Percentiles rank a stretch among this genome's conserved stretches.
phyloP scores from a whole-genome alignment of 1,284 basidiomycete species.

The Leccinum angustisporum region DNA sequence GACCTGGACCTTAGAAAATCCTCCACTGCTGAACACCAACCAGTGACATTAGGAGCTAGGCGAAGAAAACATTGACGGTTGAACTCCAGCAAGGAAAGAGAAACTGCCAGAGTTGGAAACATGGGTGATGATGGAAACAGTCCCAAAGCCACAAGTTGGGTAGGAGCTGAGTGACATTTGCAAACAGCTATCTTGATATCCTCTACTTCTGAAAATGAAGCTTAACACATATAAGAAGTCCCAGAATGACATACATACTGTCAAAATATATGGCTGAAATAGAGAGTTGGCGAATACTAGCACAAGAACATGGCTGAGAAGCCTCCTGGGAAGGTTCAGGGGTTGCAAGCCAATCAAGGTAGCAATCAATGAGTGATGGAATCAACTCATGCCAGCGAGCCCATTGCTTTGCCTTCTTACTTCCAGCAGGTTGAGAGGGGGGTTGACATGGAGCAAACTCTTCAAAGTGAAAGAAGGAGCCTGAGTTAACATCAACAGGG shows the following conservation, averaged over 20 bases:
- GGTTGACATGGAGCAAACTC: too few species aligned
- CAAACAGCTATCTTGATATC: background rate
- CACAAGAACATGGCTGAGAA: background rate
- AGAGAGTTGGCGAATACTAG: background rate
- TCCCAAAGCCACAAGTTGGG: background rate
- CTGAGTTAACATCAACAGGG: background rate
- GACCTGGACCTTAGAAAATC: too few species aligned
- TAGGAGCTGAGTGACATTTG: background rate
- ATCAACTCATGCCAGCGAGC: background rate
- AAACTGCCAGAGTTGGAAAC: background rate
- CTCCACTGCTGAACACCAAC: too few species aligned
- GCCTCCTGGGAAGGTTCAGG: too few species aligned
- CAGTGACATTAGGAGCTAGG: too few species aligned
- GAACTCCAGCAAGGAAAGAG: background rate
- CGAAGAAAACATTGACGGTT: background rate
- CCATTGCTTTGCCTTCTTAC: background rate
- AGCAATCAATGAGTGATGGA: background rate
- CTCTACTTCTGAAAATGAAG: background rate
- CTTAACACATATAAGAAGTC: background rate
- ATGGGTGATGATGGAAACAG: background rate
- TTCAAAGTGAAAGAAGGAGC: background rate
- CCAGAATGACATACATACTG: background rate
- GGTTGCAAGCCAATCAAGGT: background rate
- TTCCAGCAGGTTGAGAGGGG: too few species aligned
- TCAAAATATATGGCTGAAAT: background rate